A percentile compares a stretch with the other conserved stretches of the same genome.
phyloP scores from a whole-genome alignment of 2,329 filamentous ascomycete genomes.

The Microascus cirrosus region DNA sequence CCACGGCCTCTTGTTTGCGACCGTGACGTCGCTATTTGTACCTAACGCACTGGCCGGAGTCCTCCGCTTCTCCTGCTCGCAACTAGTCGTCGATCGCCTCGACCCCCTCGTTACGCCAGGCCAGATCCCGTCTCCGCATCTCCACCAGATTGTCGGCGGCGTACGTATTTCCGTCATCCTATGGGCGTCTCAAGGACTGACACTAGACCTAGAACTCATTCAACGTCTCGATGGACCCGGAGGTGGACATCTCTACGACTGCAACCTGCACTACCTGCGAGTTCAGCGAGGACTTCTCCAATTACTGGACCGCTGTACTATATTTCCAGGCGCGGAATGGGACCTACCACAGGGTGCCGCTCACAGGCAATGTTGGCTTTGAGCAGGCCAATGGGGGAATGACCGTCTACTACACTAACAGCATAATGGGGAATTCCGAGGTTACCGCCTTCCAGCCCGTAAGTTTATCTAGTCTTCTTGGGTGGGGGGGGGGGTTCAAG shows the following conservation, averaged over 20 bases:
- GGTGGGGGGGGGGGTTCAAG: too few relatives aligned
- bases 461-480: conserved; percentile 7
- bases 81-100: conserved; percentile 28
- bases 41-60: too few relatives aligned
- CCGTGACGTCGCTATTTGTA: too few relatives aligned
- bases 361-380: conserved; percentile 13
- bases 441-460: conserved; percentile 18
- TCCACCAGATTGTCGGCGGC: conserved; percentile 40
- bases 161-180: too few relatives aligned
- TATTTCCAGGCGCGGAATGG: conserved; percentile 23
- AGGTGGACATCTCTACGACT: conserved; percentile 21
- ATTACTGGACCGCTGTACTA: conserved; percentile 22
- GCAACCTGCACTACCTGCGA: conserved; percentile 31
- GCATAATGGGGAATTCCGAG: conserved; percentile 19
- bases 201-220: conserved; percentile 20
- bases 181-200: too few relatives aligned
- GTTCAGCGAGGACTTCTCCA: conserved; percentile 12
- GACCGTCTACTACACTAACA: conserved; percentile 33
- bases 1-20: too few relatives aligned
- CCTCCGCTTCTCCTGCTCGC: conserved; percentile 30
- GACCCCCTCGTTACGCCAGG: conserved; percentile 20
- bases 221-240: conserved; percentile 27
- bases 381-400: conserved; percentile 26
- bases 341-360: conserved; percentile 25
- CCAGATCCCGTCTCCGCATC: conserved; percentile 32